Percentiles rank a stretch among this genome's conserved stretches.
phyloP scores from a whole-genome alignment of 805 yeast genomes.

The Candida railenensis region DNA sequence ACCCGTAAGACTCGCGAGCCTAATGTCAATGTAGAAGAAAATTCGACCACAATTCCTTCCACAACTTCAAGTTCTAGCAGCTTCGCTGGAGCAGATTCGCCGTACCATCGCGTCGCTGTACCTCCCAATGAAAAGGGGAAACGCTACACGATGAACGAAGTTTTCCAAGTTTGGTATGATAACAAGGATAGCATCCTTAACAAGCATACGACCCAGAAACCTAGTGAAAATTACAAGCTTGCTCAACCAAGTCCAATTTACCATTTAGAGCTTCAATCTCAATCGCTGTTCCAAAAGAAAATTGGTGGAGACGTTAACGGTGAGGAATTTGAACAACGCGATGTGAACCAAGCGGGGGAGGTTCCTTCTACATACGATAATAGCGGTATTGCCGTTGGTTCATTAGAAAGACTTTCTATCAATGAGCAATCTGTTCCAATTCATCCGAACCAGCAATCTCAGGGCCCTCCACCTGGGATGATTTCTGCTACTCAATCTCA shows the following conservation, averaged over 20 bases:
- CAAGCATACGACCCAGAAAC: slow-evolving; percentile 2
- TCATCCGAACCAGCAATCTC: neutral
- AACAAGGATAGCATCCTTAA: slow-evolving; percentile 24
- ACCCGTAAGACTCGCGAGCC: slow-evolving; percentile 6
- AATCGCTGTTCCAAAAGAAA: neutral
- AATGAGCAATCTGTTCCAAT: slow-evolving; percentile 1
- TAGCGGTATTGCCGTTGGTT: neutral
- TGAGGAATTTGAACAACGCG: too few relatives aligned
- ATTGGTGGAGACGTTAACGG: too few relatives aligned
- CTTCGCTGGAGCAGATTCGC: neutral
- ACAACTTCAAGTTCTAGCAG: neutral
- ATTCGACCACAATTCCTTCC: neutral
- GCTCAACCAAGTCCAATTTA: slow-evolving; percentile 31
- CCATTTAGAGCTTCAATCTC: slow-evolving; percentile 32
- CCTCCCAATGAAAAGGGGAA: slow-evolving; percentile 42
- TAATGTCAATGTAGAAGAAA: neutral
- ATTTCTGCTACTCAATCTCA: slow-evolving; percentile 5
- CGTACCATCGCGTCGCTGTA: slow-evolving; percentile 15
- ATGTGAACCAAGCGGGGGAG: too few relatives aligned
- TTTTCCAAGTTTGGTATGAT: slow-evolving; percentile 51
- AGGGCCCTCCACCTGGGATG: slow-evolving; percentile 19
- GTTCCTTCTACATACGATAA: too few relatives aligned
- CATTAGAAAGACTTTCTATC: neutral
- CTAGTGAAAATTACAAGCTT: slow-evolving; percentile 28
- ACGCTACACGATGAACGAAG: slow-evolving; percentile 50